Base-by-base conservation (phyloP, 306 rosid species). In the Quercus rubra region DNA sequence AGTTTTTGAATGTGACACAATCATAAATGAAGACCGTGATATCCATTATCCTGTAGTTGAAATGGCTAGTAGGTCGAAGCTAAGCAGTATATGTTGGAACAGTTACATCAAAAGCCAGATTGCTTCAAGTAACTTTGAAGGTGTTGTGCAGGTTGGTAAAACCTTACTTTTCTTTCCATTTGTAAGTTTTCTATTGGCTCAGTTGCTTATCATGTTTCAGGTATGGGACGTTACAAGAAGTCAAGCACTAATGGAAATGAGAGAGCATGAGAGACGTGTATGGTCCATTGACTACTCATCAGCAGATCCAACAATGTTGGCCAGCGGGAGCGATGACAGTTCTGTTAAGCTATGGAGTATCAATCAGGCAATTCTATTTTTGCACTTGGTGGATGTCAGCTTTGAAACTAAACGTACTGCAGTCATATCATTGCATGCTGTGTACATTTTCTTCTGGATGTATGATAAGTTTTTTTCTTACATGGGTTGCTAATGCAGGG, bases 351-450 rank as follows among this genome's bases (percentile, higher is more conserved):
- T 96, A 86, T 96, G 99, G 99, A 96, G 97, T 89, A 96, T 96
- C 93, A 96, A 96, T 93, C 99, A 96, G 99, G 99, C 97, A 96
- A 95, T 91, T 96, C 88, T 92, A 93, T 83, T 96, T 85, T 93
- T 91, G 89, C 97, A 88, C 92, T 94, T 92, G 92, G 96, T 92
- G 97, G 92, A 88, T 94, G 87, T 92, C 97, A 86, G 94, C 97
- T 94, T 94, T 92, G 90, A 91, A 91, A 92, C 94, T 88, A 91
- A 92, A 92, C 89, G 94, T 92, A 95, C 98, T 91, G 90, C 93
- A 85, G 82, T 92, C 77, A 89, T 89, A 87, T 94, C 71, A 84
- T 83, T 88, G 89, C 90, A 82, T 87, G 89, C 77, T 87, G 79
- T 57, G 74, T 85, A 67, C 78, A 35, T 81, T 80, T 85, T 67